phyloP scores from a whole-genome alignment of 2,329 filamentous ascomycete genomes.

The Chaetomium sp. region DNA sequence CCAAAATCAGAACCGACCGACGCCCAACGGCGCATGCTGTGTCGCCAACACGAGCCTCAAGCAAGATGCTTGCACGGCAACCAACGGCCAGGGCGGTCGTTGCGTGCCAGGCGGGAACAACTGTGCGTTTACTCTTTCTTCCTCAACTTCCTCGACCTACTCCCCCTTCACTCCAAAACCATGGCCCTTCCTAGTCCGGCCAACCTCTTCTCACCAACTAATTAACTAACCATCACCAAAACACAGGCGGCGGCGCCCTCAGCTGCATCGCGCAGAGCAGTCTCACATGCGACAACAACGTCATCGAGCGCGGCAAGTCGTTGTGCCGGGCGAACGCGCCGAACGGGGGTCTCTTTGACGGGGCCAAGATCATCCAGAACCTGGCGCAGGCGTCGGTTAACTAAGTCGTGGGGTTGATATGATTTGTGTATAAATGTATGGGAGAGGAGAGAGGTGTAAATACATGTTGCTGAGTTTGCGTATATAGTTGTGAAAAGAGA shows the following conservation, averaged over 20 bases:
- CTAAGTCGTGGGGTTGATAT: slow-evolving; percentile 10
- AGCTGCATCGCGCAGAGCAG: slow-evolving; percentile 20
- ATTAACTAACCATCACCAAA: background rate
- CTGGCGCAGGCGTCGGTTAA: slow-evolving; percentile 25
- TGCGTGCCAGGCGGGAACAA: slow-evolving; percentile 32
- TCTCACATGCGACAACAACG: slow-evolving; percentile 18
- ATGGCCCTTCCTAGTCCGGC: background rate
- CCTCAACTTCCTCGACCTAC: background rate
- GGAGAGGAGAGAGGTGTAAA: too few relatives aligned
- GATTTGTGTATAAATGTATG: too few relatives aligned
- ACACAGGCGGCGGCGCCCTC: slow-evolving; percentile 17
- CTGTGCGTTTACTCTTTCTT: slow-evolving; percentile 24
- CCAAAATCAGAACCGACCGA: slow-evolving; percentile 32
- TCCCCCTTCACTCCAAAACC: background rate
- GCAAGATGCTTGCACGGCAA: slow-evolving; percentile 31
- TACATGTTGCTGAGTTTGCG: too few relatives aligned
- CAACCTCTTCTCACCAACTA: background rate
- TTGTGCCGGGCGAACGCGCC: slow-evolving; percentile 26
- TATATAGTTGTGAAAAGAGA: too few relatives aligned
- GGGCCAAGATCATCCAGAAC: slow-evolving; percentile 22
- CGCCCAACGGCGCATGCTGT: slow-evolving; percentile 32
- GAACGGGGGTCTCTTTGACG: slow-evolving; percentile 25
- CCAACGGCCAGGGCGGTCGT: slow-evolving; percentile 29
- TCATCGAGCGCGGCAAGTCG: slow-evolving; percentile 21
- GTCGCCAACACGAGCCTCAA: slow-evolving; percentile 31